Conservation (phyloP, 2,329 filamentous ascomycete species). For the Sclerotinia nivalis region DNA sequence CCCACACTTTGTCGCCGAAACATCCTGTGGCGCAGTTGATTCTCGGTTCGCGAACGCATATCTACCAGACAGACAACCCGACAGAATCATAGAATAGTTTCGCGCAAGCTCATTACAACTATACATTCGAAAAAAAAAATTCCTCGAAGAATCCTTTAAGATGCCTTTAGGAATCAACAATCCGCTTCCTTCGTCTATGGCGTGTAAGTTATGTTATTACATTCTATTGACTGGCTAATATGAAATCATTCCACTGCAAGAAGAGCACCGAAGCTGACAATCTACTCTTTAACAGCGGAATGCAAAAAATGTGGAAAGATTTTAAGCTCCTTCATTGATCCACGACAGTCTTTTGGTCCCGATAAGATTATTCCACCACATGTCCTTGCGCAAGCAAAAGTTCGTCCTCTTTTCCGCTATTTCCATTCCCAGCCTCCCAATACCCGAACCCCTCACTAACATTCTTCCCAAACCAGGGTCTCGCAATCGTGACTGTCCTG, state of each 20-base stretch:
- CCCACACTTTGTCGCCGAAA: constrained; percentile 14
- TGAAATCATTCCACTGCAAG: background rate
- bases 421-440: background rate
- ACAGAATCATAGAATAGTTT: background rate
- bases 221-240: constrained; percentile 25
- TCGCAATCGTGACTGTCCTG: constrained; percentile 82
- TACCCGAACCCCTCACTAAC: background rate
- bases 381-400: constrained; percentile 89
- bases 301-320: constrained; percentile 98
- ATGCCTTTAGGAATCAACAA: constrained; percentile 63
- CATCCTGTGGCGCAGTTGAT: background rate
- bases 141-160: constrained; percentile 10
- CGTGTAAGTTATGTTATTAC: constrained; percentile 55
- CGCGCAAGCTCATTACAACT: constrained; percentile 14
- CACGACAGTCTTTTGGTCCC: constrained; percentile 87
- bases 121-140: background rate
- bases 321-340: constrained; percentile 90
- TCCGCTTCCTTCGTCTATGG: constrained; percentile 65
- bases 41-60: constrained; percentile 3
- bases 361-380: constrained; percentile 96
- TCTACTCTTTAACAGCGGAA: constrained; percentile 64
- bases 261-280: constrained; percentile 24
- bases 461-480: constrained; percentile 53
- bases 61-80: background rate
- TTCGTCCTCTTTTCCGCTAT: constrained; percentile 42